phyloP scores from a whole-genome alignment of 768 basidiomycete genomes.

The Pisolithus orientalis region DNA sequence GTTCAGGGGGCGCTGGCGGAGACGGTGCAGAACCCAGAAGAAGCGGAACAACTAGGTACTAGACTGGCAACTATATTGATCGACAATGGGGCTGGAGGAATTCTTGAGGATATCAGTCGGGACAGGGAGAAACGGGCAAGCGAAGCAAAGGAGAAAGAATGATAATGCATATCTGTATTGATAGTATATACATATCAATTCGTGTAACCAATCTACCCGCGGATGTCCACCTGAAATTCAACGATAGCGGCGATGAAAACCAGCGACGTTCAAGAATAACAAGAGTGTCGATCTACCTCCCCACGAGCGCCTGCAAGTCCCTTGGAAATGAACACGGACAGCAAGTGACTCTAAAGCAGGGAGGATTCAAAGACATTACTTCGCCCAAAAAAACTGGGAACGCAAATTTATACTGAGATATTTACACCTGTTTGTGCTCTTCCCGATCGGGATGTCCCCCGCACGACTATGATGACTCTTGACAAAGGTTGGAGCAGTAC shows the following conservation, averaged over 20 bases:
- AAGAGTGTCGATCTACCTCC: slow-evolving; percentile 45
- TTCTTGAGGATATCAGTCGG: slow-evolving; percentile 77
- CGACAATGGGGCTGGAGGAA: slow-evolving; percentile 64
- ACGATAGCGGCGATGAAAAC: slow-evolving; percentile 12
- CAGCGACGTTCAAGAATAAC: slow-evolving; percentile 16
- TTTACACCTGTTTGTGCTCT: slow-evolving; percentile 35
- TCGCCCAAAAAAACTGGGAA: too few species aligned
- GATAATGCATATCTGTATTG: background rate
- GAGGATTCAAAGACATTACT: slow-evolving; percentile 29
- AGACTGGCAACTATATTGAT: slow-evolving; percentile 60
- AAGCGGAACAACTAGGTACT: slow-evolving; percentile 66
- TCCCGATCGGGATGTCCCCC: slow-evolving; percentile 5
- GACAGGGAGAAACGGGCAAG: slow-evolving; percentile 49
- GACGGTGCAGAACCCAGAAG: slow-evolving; percentile 42
- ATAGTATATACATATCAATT: background rate
- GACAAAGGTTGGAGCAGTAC: slow-evolving; percentile 11
- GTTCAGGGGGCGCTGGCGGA: slow-evolving; percentile 59
- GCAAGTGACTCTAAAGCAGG: slow-evolving; percentile 71
- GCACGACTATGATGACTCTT: slow-evolving; percentile 1
- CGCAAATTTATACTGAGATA: slow-evolving; percentile 3
- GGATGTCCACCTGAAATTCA: slow-evolving; percentile 21
- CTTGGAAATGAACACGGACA: slow-evolving; percentile 33
- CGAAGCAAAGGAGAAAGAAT: slow-evolving; percentile 29
- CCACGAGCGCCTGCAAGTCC: slow-evolving; percentile 63
- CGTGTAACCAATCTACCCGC: background rate